These are phyloP conservation scores for Populus hybrid DNA, from an alignment of 441 rosid genomes.

Conservation along the genomic window DNA sequence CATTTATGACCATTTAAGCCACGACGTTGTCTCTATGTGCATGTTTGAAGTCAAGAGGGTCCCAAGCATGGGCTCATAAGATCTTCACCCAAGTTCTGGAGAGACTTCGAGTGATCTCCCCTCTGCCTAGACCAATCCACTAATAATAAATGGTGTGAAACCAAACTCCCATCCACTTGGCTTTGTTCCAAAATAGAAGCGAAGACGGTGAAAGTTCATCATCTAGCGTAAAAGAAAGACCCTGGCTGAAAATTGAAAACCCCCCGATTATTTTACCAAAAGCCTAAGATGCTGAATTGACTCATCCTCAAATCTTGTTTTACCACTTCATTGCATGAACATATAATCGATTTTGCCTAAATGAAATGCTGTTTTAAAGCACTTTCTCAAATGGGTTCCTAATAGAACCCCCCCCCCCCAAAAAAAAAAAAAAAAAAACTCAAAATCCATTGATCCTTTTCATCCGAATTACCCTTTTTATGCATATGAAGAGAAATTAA, in stretches of 20 bases:
- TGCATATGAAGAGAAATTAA: too few species aligned
- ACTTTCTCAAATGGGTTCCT: too few species aligned
- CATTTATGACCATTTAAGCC: not conserved
- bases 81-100: not conserved
- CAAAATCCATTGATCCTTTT: too few species aligned
- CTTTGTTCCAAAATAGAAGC: not conserved
- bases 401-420: too few species aligned
- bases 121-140: constrained; percentile 17
- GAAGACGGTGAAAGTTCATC: too few species aligned
- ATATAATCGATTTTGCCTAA: too few species aligned
- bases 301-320: too few species aligned
- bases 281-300: not conserved
- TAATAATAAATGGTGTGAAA: not conserved
- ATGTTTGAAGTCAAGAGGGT: not conserved
- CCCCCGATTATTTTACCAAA: too few species aligned
- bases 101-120: not conserved
- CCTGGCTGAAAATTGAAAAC: not conserved
- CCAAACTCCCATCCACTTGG: constrained; percentile 22
- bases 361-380: too few species aligned
- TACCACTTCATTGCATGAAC: too few species aligned
- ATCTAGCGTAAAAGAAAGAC: constrained; percentile 7
- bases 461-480: too few species aligned
- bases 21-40: not conserved
- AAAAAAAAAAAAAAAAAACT: too few species aligned
- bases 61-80: constrained; percentile 1